Percentiles rank a stretch among this genome's conserved stretches.
These are phyloP conservation scores for Umbilicus rupestris DNA, from an alignment of 164 flowering plant species.

Conservation along the genomic window DNA sequence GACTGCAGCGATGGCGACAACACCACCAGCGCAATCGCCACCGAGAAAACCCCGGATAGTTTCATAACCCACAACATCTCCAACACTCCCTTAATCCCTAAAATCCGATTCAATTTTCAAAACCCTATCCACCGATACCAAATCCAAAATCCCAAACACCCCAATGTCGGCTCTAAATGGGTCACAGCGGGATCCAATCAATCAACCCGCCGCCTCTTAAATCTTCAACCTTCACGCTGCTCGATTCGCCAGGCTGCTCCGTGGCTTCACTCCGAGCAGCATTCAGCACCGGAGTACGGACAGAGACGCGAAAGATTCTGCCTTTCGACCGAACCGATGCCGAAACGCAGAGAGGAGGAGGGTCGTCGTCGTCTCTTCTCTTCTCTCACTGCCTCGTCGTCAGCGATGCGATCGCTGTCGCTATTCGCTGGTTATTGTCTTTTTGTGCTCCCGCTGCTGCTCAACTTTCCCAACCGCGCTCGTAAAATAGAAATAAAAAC, in stretches of 20 bases:
- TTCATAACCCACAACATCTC: conserved; percentile 42
- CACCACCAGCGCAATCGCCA: conserved; percentile 38
- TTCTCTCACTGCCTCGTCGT: neutral
- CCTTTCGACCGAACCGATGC: too few species aligned
- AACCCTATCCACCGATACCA: conserved; percentile 12
- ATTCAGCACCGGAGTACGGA: neutral
- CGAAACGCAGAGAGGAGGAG: neutral
- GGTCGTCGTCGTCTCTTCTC: too few species aligned
- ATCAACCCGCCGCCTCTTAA: neutral
- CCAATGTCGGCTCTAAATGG: neutral
- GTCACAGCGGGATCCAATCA: neutral
- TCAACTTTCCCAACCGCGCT: neutral
- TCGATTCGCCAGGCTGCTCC: neutral
- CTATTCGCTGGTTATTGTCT: too few species aligned
- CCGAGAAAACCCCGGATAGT: conserved; percentile 40
- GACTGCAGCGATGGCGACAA: conserved; percentile 54
- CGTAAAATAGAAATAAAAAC: neutral
- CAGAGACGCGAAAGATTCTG: too few species aligned
- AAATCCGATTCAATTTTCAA: neutral
- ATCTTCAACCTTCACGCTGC: neutral
- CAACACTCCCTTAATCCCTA: conserved; percentile 9
- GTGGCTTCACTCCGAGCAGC: neutral
- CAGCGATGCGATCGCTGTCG: neutral
- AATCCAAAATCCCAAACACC: neutral
- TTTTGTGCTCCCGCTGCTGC: neutral